A percentile compares a stretch with the other conserved stretches of the same genome.
Conservation (phyloP, 1,284 basidiomycete species). For the Gymnopus androsaceus region DNA sequence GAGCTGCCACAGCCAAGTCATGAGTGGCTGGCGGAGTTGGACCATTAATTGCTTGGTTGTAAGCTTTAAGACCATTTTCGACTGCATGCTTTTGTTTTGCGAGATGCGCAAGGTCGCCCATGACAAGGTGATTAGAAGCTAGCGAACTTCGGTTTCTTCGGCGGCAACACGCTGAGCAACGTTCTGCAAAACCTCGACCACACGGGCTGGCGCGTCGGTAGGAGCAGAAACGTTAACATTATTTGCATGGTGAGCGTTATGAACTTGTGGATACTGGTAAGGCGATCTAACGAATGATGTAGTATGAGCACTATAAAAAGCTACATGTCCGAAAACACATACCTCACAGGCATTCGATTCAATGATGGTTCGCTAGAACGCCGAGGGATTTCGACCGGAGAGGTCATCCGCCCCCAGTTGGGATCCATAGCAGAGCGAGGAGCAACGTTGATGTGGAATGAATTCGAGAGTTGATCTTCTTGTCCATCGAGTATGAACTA, state of each 20-base stretch:
- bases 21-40: constrained; percentile 47
- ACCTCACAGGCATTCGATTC: constrained; percentile 15
- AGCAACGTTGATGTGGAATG: constrained; percentile 71
- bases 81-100: constrained; percentile 80
- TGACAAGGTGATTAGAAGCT: constrained; percentile 47
- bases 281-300: neutral
- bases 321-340: constrained; percentile 1
- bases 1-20: constrained; percentile 66
- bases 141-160: constrained; percentile 65
- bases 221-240: constrained; percentile 10
- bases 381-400: too few species aligned
- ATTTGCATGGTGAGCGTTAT: too few species aligned
- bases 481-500: constrained; percentile 74
- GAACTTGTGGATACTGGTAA: neutral
- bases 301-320: neutral
- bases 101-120: constrained; percentile 61
- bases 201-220: constrained; percentile 48
- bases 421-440: constrained; percentile 69
- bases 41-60: constrained; percentile 65
- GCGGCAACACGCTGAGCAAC: constrained; percentile 77
- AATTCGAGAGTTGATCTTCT: constrained; percentile 66
- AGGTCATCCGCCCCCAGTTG: constrained; percentile 57
- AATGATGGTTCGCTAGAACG: constrained; percentile 60
- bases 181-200: constrained; percentile 72
- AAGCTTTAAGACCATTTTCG: constrained; percentile 73